Percentiles rank a stretch among this genome's conserved stretches.
Conservation (phyloP, 768 basidiomycete genomes). For the Collybia sp. region DNA sequence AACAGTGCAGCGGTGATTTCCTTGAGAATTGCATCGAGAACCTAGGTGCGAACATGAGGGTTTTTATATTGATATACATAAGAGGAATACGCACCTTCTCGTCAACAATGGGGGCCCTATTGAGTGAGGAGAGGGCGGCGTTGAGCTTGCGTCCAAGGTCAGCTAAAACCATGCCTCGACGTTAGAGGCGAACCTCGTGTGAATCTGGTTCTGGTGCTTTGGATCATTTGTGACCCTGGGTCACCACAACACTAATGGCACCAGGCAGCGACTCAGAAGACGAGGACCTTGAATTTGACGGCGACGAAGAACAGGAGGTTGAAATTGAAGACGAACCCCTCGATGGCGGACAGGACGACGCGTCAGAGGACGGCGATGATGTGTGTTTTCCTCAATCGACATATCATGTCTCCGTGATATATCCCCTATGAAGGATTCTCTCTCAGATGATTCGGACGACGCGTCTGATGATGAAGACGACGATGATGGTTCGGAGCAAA, state of each 20-base stretch:
- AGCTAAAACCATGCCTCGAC: constrained; percentile 81
- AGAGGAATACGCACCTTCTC: constrained; percentile 62
- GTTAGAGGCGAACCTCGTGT: constrained; percentile 12
- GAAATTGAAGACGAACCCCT: constrained; percentile 51
- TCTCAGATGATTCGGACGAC: constrained; percentile 57
- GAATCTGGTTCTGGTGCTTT: constrained; percentile 3
- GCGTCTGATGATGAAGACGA: constrained; percentile 46
- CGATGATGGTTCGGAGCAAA: constrained; percentile 32
- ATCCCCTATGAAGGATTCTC: constrained; percentile 41
- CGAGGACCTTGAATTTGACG: constrained; percentile 57
- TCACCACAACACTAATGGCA: constrained; percentile 29
- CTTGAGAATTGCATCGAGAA: constrained; percentile 90
- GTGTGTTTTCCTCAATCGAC: constrained; percentile 37
- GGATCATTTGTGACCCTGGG: neutral
- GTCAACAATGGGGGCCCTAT: constrained; percentile 81
- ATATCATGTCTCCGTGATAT: neutral
- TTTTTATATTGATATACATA: neutral
- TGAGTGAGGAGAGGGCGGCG: constrained; percentile 86
- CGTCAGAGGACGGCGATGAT: constrained; percentile 63
- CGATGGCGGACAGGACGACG: constrained; percentile 45
- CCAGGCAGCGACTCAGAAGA: constrained; percentile 57
- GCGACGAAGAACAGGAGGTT: constrained; percentile 36
- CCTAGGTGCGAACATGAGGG: constrained; percentile 39
- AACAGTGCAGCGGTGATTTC: constrained; percentile 92
- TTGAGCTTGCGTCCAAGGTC: constrained; percentile 95